Percentiles rank a stretch among this genome's conserved stretches.
These are phyloP conservation scores for Lachancea dasiensis DNA, from an alignment of 805 yeast genomes.

Conservation along the genomic window DNA sequence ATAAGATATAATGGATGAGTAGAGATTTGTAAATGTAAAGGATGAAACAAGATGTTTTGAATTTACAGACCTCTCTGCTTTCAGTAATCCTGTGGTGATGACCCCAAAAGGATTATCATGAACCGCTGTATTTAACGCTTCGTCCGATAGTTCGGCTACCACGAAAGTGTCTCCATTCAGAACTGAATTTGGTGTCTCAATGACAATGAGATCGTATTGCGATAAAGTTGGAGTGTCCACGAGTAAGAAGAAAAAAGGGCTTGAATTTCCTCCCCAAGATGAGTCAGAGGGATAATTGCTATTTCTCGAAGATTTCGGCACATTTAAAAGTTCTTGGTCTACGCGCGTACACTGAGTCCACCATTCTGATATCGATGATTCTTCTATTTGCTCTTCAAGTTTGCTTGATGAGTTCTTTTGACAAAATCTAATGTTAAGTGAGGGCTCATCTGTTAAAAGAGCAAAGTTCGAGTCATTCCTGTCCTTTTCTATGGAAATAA, in stretches of 20 bases:
- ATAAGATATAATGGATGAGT: constrained; percentile 27
- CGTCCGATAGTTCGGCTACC: constrained; percentile 16
- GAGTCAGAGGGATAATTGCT: constrained; percentile 43
- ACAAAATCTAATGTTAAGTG: constrained; percentile 2
- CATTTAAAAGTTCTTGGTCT: constrained; percentile 31
- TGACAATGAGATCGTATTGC: constrained; percentile 45
- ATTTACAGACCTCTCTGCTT: neutral
- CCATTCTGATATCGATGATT: neutral
- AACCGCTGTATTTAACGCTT: neutral
- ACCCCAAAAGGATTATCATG: constrained; percentile 14
- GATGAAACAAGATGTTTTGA: constrained; percentile 11
- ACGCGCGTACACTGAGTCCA: constrained; percentile 40
- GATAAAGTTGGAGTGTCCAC: constrained; percentile 36
- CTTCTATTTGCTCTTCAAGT: neutral
- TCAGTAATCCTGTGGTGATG: constrained; percentile 6
- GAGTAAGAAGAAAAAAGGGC: constrained; percentile 46
- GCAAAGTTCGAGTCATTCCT: constrained; percentile 10
- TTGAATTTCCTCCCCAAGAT: constrained; percentile 42
- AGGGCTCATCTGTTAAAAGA: constrained; percentile 12
- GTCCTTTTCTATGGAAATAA: constrained; percentile 2
- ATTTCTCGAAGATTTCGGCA: constrained; percentile 47
- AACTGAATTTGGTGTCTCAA: constrained; percentile 33
- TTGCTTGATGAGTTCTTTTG: neutral
- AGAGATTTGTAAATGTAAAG: constrained; percentile 24
- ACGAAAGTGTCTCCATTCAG: constrained; percentile 18